Evolutionary conservation across 257 asterid species (phyloP).

Genomic region (Solanum chmielewskii): DNA sequence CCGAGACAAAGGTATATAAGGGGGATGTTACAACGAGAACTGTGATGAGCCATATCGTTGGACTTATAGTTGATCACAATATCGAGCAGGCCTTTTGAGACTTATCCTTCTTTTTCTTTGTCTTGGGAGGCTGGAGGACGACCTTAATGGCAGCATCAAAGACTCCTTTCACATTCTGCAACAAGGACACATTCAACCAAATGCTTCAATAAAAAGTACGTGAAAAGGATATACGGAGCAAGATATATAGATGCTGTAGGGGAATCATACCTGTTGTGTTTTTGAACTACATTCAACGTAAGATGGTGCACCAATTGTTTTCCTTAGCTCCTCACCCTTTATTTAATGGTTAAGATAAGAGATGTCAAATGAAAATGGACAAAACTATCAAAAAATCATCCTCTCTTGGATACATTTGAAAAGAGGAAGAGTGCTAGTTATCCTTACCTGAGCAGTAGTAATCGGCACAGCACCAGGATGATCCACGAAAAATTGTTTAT

Average conservation of each 20-base stretch:
- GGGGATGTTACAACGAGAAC: background rate
- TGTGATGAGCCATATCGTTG: slow-evolving; percentile 4
- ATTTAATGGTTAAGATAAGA: background rate
- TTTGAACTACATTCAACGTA: slow-evolving; percentile 72
- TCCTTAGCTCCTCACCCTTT: slow-evolving; percentile 68
- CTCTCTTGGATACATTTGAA: background rate
- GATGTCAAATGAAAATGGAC: background rate
- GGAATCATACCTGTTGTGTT: slow-evolving; percentile 49
- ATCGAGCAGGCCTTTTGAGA: slow-evolving; percentile 16
- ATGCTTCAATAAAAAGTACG: background rate
- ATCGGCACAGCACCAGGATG: slow-evolving; percentile 96
- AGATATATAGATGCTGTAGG: background rate
- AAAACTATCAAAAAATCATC: background rate
- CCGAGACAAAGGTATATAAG: background rate
- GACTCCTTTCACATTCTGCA: slow-evolving; percentile 19
- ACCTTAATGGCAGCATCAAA: slow-evolving; percentile 24
- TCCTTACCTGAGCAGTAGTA: slow-evolving; percentile 68
- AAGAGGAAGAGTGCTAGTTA: background rate
- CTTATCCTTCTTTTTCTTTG: slow-evolving; percentile 13
- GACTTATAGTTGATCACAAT: slow-evolving; percentile 8
- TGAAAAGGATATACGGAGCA: background rate
- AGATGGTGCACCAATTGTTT: slow-evolving; percentile 50
- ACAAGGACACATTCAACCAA: background rate
- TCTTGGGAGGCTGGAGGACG: slow-evolving; percentile 21
- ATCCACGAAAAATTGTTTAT: slow-evolving; percentile 72